Base-by-base conservation (phyloP, 352 stramenopile species). In the Globisporangium radiosum region DNA sequence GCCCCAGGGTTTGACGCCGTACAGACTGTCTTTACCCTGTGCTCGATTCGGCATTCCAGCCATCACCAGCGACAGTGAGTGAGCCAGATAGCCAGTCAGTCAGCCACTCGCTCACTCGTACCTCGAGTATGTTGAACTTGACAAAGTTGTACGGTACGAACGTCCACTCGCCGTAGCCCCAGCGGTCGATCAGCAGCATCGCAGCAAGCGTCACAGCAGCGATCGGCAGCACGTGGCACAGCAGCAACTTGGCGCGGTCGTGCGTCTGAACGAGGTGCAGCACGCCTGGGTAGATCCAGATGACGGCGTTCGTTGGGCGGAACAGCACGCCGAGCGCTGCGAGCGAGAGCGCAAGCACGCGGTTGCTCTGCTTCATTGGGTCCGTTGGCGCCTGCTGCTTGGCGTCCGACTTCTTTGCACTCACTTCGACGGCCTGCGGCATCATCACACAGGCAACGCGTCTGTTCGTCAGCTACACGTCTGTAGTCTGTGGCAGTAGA, bases 121-220 rank as follows among this genome's bases (percentile, higher is more conserved):
- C 84, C 66, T 94, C 78, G 13, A 96, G 60, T 0, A 94, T 60
- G 61, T 96, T 96, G 64, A 94, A 92, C 65, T 84, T 87, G 58
- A 94, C 65, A 45, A 96, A 96, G 63, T 96, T 96, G 42, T 77
- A 71, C 7, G 84, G 85, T 40, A 96, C 87, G 54, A 91, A 90
- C 9, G 87, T 94, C 81, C 80, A 92, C 45, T 77, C 75, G 33
- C 85, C 81, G 56, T 96, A 96, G 38, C 78, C 78, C 44, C 78
- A 52, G 40, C 76, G 74, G 60, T 96, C 87, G 39, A 96, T 88
- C 52, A 78, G 62, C 10, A 94, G 47, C 83, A 94, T 94, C 0
- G 59, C 40, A 19, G 60, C 47, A 47, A 84, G 59, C 8, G 85
- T 82, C 6, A 72, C 55, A 8, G 75, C 39, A 3, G 74, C 85